Evolutionary conservation across 768 basidiomycete genomes (phyloP).

Genomic region (Suillus americanus): DNA sequence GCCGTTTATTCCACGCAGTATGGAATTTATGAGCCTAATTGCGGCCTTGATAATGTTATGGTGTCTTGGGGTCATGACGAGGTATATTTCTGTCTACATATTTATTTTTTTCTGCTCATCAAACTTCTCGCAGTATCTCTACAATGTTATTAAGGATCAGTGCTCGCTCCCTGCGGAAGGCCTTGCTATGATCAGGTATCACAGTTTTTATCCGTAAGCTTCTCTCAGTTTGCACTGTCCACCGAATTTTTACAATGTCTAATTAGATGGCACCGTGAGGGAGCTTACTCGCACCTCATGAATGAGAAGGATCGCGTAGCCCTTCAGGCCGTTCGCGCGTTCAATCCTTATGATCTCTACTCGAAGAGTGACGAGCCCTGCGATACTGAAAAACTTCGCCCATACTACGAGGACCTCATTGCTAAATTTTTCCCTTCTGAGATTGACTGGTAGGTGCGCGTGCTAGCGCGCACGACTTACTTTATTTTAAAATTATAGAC

Average conservation of each 20-base stretch:
- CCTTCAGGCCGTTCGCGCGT: constrained; percentile 75
- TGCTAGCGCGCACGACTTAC: neutral
- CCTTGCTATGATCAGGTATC: constrained; percentile 91
- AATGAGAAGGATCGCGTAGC: constrained; percentile 65
- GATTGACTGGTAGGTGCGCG: constrained; percentile 72
- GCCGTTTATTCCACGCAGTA: constrained; percentile 66
- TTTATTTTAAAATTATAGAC: neutral
- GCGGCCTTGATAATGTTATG: constrained; percentile 86
- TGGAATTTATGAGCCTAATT: constrained; percentile 76
- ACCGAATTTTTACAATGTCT: constrained; percentile 4
- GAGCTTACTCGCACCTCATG: constrained; percentile 78
- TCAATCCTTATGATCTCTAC: constrained; percentile 96
- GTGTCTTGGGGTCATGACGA: constrained; percentile 92
- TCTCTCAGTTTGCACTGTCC: neutral
- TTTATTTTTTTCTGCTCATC: neutral
- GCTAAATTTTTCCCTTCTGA: constrained; percentile 81
- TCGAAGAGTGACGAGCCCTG: constrained; percentile 80
- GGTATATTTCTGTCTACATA: constrained; percentile 39
- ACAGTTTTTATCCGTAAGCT: constrained; percentile 85
- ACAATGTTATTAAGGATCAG: constrained; percentile 82
- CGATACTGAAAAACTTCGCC: constrained; percentile 59
- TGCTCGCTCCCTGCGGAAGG: constrained; percentile 77
- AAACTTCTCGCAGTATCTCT: constrained; percentile 59
- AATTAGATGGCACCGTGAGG: constrained; percentile 80
- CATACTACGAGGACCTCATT: constrained; percentile 84